Percentiles rank a stretch among this genome's conserved stretches.
phyloP scores from a whole-genome alignment of 2,329 filamentous ascomycete species.

The Aspergillus pseudonomiae region DNA sequence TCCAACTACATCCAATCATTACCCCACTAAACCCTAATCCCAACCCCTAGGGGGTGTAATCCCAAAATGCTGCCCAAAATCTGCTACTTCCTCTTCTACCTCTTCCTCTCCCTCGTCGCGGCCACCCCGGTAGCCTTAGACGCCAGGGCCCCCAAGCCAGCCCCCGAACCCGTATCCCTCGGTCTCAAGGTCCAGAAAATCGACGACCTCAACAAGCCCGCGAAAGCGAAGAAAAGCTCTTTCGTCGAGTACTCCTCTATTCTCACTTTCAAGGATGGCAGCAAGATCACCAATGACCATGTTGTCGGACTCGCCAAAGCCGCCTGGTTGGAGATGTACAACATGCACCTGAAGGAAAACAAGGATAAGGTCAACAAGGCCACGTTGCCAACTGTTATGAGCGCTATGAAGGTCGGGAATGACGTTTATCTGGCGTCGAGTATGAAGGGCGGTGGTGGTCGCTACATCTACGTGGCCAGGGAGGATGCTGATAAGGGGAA shows the following conservation, averaged over 20 bases:
- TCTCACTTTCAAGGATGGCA: not conserved
- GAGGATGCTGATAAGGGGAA: not conserved
- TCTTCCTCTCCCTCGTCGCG: not conserved
- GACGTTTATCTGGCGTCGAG: constrained; percentile 3
- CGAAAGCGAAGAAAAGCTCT: accelerated
- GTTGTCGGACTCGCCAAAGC: not conserved
- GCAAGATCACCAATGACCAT: not conserved
- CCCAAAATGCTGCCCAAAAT: constrained; percentile 1
- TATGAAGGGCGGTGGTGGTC: not conserved
- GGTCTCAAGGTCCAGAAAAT: not conserved
- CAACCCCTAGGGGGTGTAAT: not conserved
- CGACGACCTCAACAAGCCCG: not conserved
- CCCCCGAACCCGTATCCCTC: not conserved
- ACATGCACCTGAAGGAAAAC: not conserved
- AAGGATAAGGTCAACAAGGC: not conserved
- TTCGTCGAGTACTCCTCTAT: not conserved
- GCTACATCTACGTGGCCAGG: not conserved
- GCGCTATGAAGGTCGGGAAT: not conserved
- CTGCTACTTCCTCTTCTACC: constrained; percentile 1
- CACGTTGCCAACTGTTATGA: not conserved
- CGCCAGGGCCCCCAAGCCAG: not conserved
- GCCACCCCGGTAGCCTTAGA: not conserved
- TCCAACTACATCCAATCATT: not conserved
- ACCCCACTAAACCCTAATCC: not conserved
- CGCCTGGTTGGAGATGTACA: not conserved